A percentile compares a stretch with the other conserved stretches of the same genome.
Evolutionary conservation across 2,329 filamentous ascomycete species (phyloP).

Genomic region (Eutypa lata): DNA sequence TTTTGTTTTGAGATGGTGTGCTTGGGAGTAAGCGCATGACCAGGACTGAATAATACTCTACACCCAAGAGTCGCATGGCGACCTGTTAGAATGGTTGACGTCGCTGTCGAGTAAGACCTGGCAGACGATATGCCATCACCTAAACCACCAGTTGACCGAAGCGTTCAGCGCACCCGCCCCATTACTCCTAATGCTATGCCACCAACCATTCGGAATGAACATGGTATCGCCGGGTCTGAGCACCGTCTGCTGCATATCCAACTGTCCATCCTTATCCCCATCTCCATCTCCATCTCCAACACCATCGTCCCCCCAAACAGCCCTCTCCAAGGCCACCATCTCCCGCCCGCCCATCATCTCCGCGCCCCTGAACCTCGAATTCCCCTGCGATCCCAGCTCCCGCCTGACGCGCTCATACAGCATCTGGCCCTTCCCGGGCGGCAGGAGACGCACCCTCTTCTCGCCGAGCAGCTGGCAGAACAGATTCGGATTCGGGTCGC

Average conservation of each 20-base stretch:
- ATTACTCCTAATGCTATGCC: constrained; percentile 75
- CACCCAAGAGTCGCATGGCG: too few relatives aligned
- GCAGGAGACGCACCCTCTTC: constrained; percentile 72
- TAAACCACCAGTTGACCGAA: constrained; percentile 77
- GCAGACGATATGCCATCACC: constrained; percentile 39
- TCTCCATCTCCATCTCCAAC: neutral
- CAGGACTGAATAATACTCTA: too few relatives aligned
- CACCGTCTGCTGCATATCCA: constrained; percentile 46
- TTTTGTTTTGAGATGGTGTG: too few relatives aligned
- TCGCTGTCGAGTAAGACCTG: too few relatives aligned
- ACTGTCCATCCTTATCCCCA: constrained; percentile 8
- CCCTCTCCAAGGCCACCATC: constrained; percentile 60
- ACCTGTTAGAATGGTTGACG: too few relatives aligned
- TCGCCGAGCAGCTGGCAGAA: constrained; percentile 77
- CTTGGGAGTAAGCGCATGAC: too few relatives aligned
- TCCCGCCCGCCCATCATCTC: constrained; percentile 92
- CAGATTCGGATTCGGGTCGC: constrained; percentile 90
- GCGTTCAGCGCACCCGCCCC: constrained; percentile 39
- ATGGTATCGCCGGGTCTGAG: constrained; percentile 66
- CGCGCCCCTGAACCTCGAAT: constrained; percentile 61
- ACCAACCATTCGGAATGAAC: constrained; percentile 82
- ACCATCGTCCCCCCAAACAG: constrained; percentile 60
- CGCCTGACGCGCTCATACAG: constrained; percentile 58
- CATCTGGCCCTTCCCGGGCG: constrained; percentile 58
- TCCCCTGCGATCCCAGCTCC: constrained; percentile 27